Evolutionary conservation across 176 grass and related monocot species (phyloP), one percentile per base, ranked within the genome.

Genomic region (Saccharum officinarum): DNA sequence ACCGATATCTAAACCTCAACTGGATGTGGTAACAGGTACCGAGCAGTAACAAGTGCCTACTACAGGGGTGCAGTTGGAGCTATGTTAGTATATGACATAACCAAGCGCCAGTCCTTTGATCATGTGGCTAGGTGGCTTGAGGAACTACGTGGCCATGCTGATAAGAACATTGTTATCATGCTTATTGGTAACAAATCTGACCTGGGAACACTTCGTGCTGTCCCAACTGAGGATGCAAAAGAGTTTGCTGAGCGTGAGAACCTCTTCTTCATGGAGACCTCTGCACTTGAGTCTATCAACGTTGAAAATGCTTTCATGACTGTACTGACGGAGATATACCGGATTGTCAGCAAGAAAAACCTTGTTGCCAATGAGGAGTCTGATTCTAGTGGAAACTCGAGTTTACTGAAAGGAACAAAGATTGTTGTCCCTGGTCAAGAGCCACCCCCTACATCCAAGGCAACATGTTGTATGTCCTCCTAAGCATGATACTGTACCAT

Each of bases 191-290:
- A 92, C 42, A 92, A 92, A 80, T 92, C 90, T 22, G 90, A 89
- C 79, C 75, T 92, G 23, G 90, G 90, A 0, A 87, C 90, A 6
- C 90, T 92, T 15, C 84, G 87, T 40, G 87, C 55, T 40, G 87
- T 92, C 10, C 76, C 90, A 9, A 84, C 75, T 0, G 90, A 89
- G 50, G 90, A 92, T 83, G 90, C 90, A 34, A 92, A 87, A 28
- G 90, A 89, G 65, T 92, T 86, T 26, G 87, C 87, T 40, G 83
- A 92, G 71, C 84, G 62, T n/a, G 87, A 92, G 75, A 89, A 83
- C 36, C 87, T 92, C 15, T 92, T 87, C 50, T 92, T 86, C 76
- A 92, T 92, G 90, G 90, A 92, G 87, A 92, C 90, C n/a, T 92
- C 90, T 30, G 90, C 90, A 45, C 90, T 92, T 18, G 90, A 92